Base-by-base conservation (phyloP, 441 rosid genomes). In the Flueggea neowawraea region DNA sequence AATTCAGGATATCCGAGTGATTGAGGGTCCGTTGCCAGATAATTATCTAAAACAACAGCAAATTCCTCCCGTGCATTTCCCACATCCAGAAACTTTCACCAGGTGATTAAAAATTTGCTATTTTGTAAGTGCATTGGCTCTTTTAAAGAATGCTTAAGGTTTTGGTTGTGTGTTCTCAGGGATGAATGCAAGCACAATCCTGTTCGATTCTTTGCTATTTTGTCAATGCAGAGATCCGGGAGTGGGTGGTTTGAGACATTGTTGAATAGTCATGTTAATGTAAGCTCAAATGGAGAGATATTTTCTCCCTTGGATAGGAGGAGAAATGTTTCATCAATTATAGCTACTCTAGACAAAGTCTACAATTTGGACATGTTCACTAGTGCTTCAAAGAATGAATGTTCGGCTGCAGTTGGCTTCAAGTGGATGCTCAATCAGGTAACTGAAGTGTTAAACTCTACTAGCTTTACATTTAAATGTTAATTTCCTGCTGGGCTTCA, bases 361-460 rank as follows among this genome's bases (percentile, higher is more conserved):
- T 94, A 89, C 75, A 89, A 91, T 76, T 83, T 94, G 59, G 99
- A 94, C 55, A 85, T 88, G 97, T 72, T 87, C 54, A 80, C 77
- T 3, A 94, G 99, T 67, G 95, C 99, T 74, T 86, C 97, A 5
- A 94, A 89, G 88, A 94, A 94, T 50, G 94, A 89, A 63, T 94
- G 99, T 74, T 87, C 99, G 31, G 97, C 94, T 6, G 96, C 97
- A 0, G 76, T 87, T 74, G 99, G 99, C 73, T 91, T 90, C 84
- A 94, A 94, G 81, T 94, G 99, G 99, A 91, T 94, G 97, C 87
- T 94, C 64, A 94, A 94, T 78, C 97, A 94, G 91, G 98, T 90
- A 75, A 31, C 50, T 49, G 44, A 48, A 62, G 16, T 60, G 10
- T 57, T 67, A 59, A n/a, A 10, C 28, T 64, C 55, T 12, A 5